Percentiles rank a stretch among this genome's conserved stretches.
Evolutionary conservation across 2,329 filamentous ascomycete species (phyloP).

Genomic region (Fusarium luffae): DNA sequence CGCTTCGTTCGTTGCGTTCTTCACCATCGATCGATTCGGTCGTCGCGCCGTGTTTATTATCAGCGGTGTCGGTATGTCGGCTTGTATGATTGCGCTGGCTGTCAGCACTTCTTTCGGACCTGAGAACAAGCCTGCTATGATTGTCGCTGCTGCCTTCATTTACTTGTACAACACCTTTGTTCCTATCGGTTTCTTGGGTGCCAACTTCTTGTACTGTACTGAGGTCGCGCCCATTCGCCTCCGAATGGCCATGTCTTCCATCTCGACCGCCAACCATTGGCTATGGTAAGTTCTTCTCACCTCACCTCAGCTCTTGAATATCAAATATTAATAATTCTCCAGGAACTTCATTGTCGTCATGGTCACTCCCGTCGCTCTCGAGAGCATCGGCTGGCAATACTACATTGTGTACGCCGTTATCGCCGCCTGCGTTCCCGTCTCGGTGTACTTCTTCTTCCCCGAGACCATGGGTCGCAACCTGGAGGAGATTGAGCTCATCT

Average conservation of each 20-base stretch:
- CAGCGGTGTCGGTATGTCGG: conserved; percentile 44
- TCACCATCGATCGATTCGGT: conserved; percentile 47
- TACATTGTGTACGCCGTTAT: conserved; percentile 58
- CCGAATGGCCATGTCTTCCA: conserved; percentile 58
- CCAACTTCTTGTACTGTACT: conserved; percentile 69
- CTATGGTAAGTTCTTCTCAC: conserved; percentile 36
- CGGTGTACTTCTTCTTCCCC: conserved; percentile 53
- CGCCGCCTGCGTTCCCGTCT: conserved; percentile 57
- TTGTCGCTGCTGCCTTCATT: conserved; percentile 56
- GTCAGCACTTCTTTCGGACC: conserved; percentile 39
- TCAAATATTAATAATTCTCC: conserved; percentile 11
- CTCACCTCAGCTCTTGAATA: too few species aligned
- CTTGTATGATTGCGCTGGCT: conserved; percentile 45
- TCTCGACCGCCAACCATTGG: conserved; percentile 61
- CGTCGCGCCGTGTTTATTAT: conserved; percentile 43
- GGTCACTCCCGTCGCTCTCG: conserved; percentile 72
- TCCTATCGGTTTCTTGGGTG: conserved; percentile 71
- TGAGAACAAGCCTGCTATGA: conserved; percentile 40
- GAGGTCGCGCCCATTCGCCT: conserved; percentile 63
- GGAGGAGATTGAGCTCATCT: conserved; percentile 47
- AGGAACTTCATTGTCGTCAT: conserved; percentile 64
- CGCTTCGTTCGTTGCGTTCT: conserved; percentile 45
- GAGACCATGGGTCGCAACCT: conserved; percentile 50
- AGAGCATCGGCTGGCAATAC: conserved; percentile 66
- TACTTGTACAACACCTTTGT: conserved; percentile 77